Evolutionary conservation across 1,284 basidiomycete species (phyloP).

Genomic region (Naganishia liquefaciens): DNA sequence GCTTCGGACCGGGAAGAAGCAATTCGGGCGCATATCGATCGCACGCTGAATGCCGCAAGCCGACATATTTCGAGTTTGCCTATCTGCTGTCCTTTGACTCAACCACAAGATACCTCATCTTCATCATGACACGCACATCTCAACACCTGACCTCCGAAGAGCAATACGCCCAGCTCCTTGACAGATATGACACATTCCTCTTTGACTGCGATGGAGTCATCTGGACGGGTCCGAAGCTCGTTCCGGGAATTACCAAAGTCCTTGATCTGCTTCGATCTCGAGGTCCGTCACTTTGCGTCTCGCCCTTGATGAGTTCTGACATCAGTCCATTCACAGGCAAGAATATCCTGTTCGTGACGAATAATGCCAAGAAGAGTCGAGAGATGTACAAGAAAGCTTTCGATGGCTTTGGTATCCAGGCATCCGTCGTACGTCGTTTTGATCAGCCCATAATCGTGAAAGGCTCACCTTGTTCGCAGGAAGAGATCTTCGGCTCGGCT

Average conservation of each 20-base stretch:
- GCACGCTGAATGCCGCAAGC: too few relatives aligned
- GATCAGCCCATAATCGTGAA: not conserved
- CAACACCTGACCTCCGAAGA: constrained; percentile 40
- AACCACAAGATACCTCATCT: not conserved
- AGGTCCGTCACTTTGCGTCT: constrained; percentile 35
- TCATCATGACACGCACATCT: constrained; percentile 4
- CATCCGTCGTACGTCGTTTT: constrained; percentile 67
- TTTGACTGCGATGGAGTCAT: constrained; percentile 98
- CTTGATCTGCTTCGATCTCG: constrained; percentile 63
- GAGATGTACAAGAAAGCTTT: constrained; percentile 86
- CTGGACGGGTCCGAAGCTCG: constrained; percentile 79
- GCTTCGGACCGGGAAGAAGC: too few relatives aligned
- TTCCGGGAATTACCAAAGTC: constrained; percentile 75
- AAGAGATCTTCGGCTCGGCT: constrained; percentile 94
- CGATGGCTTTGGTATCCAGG: constrained; percentile 81
- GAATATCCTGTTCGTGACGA: constrained; percentile 90
- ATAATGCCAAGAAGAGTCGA: constrained; percentile 95
- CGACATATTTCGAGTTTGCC: too few relatives aligned
- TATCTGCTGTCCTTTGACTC: too few relatives aligned
- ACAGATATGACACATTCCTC: constrained; percentile 86
- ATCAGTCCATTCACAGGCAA: constrained; percentile 62
- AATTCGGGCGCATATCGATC: too few relatives aligned
- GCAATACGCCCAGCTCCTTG: constrained; percentile 56
- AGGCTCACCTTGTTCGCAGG: constrained; percentile 56
- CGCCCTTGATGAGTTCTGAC: not conserved